Evolutionary conservation across 148 eudicot genomes (phyloP).

Genomic region (Persicaria maculosa): DNA sequence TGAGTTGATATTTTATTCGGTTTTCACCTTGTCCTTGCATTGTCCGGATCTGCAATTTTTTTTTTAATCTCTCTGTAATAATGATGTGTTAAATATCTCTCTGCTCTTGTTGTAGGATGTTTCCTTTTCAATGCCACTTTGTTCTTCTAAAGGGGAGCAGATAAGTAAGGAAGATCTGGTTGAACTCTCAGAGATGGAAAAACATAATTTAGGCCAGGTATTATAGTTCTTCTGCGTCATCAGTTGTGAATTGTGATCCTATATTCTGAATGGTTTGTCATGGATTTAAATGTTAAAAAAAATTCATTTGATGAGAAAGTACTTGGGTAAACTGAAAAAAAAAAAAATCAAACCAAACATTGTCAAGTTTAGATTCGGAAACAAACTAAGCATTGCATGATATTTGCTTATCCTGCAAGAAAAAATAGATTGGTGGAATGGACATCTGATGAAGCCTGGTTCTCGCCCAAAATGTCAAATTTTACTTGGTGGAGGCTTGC

Average conservation of each 20-base stretch:
- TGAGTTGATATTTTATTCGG: too few species aligned
- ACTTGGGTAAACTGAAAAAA: not conserved
- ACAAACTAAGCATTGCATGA: not conserved
- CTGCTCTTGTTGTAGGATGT: conserved; percentile 42
- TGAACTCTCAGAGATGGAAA: conserved; percentile 93
- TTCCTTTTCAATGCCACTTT: conserved; percentile 79
- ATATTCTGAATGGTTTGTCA: not conserved
- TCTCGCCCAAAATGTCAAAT: not conserved
- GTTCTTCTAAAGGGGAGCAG: conserved; percentile 64
- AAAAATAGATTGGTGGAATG: not conserved
- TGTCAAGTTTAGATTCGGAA: not conserved
- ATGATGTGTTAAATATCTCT: not conserved
- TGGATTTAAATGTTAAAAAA: not conserved
- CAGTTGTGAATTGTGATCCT: not conserved
- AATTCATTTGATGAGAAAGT: not conserved
- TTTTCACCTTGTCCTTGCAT: not conserved
- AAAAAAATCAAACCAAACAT: not conserved
- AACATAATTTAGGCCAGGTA: conserved; percentile 85
- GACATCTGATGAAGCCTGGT: not conserved
- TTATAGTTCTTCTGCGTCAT: not conserved
- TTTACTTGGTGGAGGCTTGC: not conserved
- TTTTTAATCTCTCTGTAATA: not conserved
- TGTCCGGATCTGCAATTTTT: not conserved
- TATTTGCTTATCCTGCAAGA: not conserved
- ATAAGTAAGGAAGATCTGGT: conserved; percentile 77